Evolutionary conservation across 1,284 basidiomycete genomes (phyloP), one percentile per base, ranked within the genome.

Genomic region (Cryptococcus floricola): DNA sequence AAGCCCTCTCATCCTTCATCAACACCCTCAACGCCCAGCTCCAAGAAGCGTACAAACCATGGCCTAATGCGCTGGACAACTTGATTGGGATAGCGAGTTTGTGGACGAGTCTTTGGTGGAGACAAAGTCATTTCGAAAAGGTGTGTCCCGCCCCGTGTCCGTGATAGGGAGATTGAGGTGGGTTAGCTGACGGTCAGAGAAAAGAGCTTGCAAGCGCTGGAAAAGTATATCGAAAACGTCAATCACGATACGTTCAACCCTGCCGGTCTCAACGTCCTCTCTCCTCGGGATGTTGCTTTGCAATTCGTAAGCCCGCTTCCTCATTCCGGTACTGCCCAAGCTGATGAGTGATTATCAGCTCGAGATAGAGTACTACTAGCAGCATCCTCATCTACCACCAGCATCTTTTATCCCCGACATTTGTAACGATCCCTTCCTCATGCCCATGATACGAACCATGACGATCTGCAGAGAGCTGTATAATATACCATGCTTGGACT

Each of bases 231-330:
- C 23, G 53, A 65, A 5, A 34, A 64, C 13, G 68, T 66, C 7
- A 82, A 82, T 59, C 51, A 60, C 34, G 64, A 69, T 13, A 42
- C 73, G 34, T 79, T 80, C 65, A 78, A 81, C 54, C 71, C 72
- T 3, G 70, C 64, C 1, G 81, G 81, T 0, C 62, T 82, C 31
- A 79, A 79, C 47, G 61, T 81, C 8, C 69, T 80, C 9, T 68
- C 74, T n/a, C 81, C 81, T 3, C 58, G 71, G 23, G 64, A 69
- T 49, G 75, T 75, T 5, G 81, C 78, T 7, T 75, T 79, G 53
- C 76, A 81, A 64, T 82, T 78, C 57, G 79, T 80, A 55, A 70
- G 78, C 70, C 27, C 5, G n/a, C 5, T 13, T 34, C 4, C 38
- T 48, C 23, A 38, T 7, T 39, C 23, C 6, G 38, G 10, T 34